phyloP scores from a whole-genome alignment of 1,284 basidiomycete species.

The Thecaphora frezii region DNA sequence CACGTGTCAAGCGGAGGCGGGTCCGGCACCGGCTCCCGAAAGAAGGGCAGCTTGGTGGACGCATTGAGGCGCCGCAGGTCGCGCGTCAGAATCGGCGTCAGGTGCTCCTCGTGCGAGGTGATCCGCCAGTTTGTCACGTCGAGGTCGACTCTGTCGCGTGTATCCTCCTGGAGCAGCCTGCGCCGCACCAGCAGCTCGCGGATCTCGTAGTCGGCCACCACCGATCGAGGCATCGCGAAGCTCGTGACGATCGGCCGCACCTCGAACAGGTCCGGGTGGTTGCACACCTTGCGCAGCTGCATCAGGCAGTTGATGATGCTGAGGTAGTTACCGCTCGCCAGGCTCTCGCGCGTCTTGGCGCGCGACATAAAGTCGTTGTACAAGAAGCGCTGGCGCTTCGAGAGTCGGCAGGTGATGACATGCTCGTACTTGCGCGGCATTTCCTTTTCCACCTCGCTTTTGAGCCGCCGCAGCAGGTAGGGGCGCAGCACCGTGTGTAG shows the following conservation, averaged over 20 bases:
- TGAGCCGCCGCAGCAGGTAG: slow-evolving; percentile 89
- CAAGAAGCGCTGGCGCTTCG: slow-evolving; percentile 90
- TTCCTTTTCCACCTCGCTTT: slow-evolving; percentile 93
- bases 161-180: slow-evolving; percentile 65
- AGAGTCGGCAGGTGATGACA: slow-evolving; percentile 84
- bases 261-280: slow-evolving; percentile 94
- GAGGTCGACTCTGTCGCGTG: slow-evolving; percentile 65
- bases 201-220: slow-evolving; percentile 81
- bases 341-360: slow-evolving; percentile 79
- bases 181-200: slow-evolving; percentile 82
- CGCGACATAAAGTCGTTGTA: slow-evolving; percentile 99
- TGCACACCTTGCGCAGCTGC: slow-evolving; percentile 78
- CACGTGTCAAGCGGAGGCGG: slow-evolving; percentile 67
- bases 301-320: slow-evolving; percentile 92
- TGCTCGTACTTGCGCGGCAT: slow-evolving; percentile 94
- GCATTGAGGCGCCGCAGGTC: slow-evolving; percentile 72
- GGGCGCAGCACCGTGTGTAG: slow-evolving; percentile 90
- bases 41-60: slow-evolving; percentile 67
- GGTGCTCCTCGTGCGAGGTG: slow-evolving; percentile 62
- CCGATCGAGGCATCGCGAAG: slow-evolving; percentile 81
- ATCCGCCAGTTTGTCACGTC: slow-evolving; percentile 71
- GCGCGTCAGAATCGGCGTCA: slow-evolving; percentile 65
- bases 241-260: slow-evolving; percentile 90
- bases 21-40: slow-evolving; percentile 60
- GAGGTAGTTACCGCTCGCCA: slow-evolving; percentile 79